Evolutionary conservation across 306 rosid species (phyloP).

Genomic region (Corylus avellana): DNA sequence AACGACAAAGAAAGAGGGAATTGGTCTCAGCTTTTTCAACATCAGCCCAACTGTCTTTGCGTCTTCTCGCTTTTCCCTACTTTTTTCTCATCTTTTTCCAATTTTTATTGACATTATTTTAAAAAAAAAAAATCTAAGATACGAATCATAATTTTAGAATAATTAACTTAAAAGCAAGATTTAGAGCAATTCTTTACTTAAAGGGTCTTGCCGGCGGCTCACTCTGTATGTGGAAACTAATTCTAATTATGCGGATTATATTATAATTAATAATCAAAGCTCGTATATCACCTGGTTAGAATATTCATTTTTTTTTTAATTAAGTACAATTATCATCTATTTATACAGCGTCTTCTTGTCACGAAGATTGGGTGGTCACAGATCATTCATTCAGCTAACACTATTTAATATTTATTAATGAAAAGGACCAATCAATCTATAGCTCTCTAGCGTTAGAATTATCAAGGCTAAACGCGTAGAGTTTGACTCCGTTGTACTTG

Average conservation of each 20-base stretch:
- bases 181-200: neutral
- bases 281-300: no score
- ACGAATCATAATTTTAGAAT: neutral
- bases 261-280: no score
- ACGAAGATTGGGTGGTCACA: neutral
- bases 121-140: neutral
- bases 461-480: no score
- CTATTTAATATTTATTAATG: no score
- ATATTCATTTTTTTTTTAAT: no score
- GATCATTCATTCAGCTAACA: neutral
- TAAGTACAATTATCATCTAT: no score
- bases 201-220: neutral
- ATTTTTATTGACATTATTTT: neutral
- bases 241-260: no score
- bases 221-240: no score
- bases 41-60: neutral
- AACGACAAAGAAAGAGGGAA: neutral
- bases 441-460: no score
- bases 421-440: neutral
- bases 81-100: neutral
- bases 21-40: slow-evolving; percentile 6
- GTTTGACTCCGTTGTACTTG: no score
- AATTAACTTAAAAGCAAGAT: neutral
- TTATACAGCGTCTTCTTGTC: neutral
- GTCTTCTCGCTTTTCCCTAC: neutral